phyloP scores from a whole-genome alignment of 441 rosid species.

The California macrophylla region DNA sequence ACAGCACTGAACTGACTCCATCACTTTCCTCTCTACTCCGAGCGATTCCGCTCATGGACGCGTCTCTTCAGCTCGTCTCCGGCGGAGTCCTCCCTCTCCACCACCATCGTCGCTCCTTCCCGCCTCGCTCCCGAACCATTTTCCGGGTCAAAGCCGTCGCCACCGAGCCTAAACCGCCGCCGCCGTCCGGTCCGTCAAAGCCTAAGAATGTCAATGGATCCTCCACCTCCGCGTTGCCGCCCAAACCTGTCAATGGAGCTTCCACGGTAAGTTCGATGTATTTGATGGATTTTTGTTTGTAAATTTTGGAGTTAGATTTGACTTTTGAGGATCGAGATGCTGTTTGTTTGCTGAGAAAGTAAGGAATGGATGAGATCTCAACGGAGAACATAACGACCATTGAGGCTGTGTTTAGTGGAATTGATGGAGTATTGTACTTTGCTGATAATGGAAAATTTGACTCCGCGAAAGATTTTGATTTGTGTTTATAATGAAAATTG shows the following conservation, averaged over 20 bases:
- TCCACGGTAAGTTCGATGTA: slow-evolving; percentile 36
- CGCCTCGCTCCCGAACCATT: slow-evolving; percentile 21
- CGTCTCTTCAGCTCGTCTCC: slow-evolving; percentile 54
- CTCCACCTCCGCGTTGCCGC: background rate
- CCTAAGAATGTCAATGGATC: slow-evolving; percentile 28
- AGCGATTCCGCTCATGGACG: slow-evolving; percentile 45
- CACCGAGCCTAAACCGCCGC: slow-evolving; percentile 49
- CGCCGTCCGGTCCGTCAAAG: slow-evolving; percentile 20
- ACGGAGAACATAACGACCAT: background rate
- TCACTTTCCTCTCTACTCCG: background rate
- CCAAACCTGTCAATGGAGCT: slow-evolving; percentile 40
- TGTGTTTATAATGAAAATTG: background rate
- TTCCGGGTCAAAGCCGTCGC: slow-evolving; percentile 49
- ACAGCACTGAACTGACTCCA: background rate
- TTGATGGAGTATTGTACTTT: background rate
- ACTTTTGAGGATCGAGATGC: background rate
- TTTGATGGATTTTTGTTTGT: background rate
- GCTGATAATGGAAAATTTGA: background rate
- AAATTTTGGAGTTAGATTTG: background rate
- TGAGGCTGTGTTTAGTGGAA: background rate
- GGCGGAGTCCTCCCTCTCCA: slow-evolving; percentile 34
- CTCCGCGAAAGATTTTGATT: background rate
- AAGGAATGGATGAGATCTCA: background rate
- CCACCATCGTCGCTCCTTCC: slow-evolving; percentile 24
- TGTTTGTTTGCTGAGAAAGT: slow-evolving; percentile 16